Conservation (phyloP, 2,329 filamentous ascomycete genomes). For the Capronia epimyces region DNA sequence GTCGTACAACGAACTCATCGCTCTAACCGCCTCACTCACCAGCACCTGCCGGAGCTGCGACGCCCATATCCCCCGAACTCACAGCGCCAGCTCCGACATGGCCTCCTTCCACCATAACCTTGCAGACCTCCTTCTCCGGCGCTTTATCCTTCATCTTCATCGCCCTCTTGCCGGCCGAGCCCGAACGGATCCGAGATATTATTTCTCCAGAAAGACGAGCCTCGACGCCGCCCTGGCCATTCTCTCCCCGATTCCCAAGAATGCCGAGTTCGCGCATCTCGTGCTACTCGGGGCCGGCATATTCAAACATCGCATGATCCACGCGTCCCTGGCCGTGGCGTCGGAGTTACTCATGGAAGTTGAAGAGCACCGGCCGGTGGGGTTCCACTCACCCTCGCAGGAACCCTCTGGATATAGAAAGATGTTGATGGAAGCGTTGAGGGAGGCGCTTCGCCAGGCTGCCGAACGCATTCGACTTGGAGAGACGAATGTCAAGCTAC, state of each 20-base stretch:
- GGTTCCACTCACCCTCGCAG: conserved; percentile 14
- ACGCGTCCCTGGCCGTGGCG: conserved; percentile 41
- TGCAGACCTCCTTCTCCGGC: conserved; percentile 48
- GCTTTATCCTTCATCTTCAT: conserved; percentile 54
- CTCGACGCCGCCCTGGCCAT: conserved; percentile 36
- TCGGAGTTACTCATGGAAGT: conserved; percentile 46
- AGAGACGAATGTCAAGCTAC: conserved; percentile 34
- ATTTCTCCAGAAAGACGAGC: conserved; percentile 37
- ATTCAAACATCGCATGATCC: conserved; percentile 35
- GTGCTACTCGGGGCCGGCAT: conserved; percentile 34
- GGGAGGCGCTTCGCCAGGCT: conserved; percentile 26
- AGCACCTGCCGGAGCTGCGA: no score
- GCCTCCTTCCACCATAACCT: conserved; percentile 46
- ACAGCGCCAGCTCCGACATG: neutral
- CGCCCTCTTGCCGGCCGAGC: conserved; percentile 37
- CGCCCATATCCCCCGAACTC: conserved; percentile 21
- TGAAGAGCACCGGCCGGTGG: conserved; percentile 27
- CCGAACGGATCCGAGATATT: conserved; percentile 33
- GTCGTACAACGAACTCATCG: no score
- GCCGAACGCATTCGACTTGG: conserved; percentile 30
- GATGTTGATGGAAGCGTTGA: conserved; percentile 25
- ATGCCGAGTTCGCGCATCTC: conserved; percentile 30
- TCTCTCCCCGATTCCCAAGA: conserved; percentile 31
- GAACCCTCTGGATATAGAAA: conserved; percentile 10
- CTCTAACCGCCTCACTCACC: no score